phyloP scores from a whole-genome alignment of 1,284 basidiomycete species.

The Singerocomus rubriflavus region DNA sequence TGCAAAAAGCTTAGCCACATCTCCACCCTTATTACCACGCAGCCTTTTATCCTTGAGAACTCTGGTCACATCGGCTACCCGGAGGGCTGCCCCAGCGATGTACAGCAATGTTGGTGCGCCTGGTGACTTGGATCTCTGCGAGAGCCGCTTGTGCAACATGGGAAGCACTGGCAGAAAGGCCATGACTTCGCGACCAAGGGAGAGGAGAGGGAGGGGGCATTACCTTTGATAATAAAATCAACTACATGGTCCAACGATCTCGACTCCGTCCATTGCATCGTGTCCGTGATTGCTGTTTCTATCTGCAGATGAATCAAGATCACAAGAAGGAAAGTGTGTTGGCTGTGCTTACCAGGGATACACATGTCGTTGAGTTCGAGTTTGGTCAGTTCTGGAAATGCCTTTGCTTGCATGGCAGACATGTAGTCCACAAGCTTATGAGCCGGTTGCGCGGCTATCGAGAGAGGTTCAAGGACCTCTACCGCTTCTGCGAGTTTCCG shows the following conservation, averaged over 20 bases:
- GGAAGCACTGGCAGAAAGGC: slow-evolving; percentile 53
- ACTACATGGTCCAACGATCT: slow-evolving; percentile 66
- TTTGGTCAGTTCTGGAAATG: slow-evolving; percentile 58
- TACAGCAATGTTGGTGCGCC: slow-evolving; percentile 79
- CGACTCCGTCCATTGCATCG: slow-evolving; percentile 63
- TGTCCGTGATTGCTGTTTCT: slow-evolving; percentile 73
- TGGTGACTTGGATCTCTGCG: slow-evolving; percentile 66
- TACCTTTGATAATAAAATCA: slow-evolving; percentile 72
- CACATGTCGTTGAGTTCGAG: slow-evolving; percentile 71
- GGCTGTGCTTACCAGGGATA: slow-evolving; percentile 58
- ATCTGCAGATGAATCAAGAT: slow-evolving; percentile 50
- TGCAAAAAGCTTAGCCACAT: slow-evolving; percentile 83
- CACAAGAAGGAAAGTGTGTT: slow-evolving; percentile 10
- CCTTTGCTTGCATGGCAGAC: slow-evolving; percentile 57
- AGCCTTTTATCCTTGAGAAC: slow-evolving; percentile 65
- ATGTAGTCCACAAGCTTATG: slow-evolving; percentile 58
- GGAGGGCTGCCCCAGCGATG: slow-evolving; percentile 72
- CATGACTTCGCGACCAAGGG: background rate
- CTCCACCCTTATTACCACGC: slow-evolving; percentile 73
- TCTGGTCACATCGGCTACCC: slow-evolving; percentile 74
- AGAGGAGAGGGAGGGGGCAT: slow-evolving; percentile 10
- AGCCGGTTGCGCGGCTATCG: slow-evolving; percentile 57
- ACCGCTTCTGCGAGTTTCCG: slow-evolving; percentile 52
- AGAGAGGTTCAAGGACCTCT: slow-evolving; percentile 40
- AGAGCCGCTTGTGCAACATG: slow-evolving; percentile 61